phyloP scores from a whole-genome alignment of 169 alveolate genomes.

The Plasmodium vinckei region DNA sequence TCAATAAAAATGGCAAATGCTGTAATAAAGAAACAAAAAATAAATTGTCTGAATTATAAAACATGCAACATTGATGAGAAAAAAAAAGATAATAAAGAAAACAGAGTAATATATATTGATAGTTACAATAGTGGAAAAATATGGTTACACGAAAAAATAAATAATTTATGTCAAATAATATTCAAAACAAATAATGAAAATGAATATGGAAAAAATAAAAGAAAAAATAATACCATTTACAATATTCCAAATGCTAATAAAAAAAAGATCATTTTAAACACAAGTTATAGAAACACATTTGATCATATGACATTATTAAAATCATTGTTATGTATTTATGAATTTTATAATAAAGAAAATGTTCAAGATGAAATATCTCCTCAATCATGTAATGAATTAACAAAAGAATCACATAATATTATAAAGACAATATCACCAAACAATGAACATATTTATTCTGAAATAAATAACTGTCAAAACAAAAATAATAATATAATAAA shows the following conservation, averaged over 20 bases:
- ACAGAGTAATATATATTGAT: neutral
- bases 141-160: conserved; percentile 45
- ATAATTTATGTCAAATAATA: conserved; percentile 5
- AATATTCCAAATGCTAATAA: conserved; percentile 19
- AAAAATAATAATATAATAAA: neutral
- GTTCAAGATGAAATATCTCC: neutral
- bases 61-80: neutral
- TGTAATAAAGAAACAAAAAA: conserved; percentile 16
- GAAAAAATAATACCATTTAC: conserved; percentile 14
- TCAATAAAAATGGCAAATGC: neutral
- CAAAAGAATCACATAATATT: neutral
- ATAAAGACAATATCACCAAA: neutral
- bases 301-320: conserved; percentile 26
- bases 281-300: conserved; percentile 1
- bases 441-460: neutral
- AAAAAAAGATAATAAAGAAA: neutral
- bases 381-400: neutral
- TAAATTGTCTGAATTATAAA: conserved; percentile 3
- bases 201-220: conserved; percentile 1
- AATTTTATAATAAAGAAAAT: conserved; percentile 31
- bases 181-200: conserved; percentile 11
- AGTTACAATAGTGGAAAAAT: conserved; percentile 8
- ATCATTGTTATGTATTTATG: conserved; percentile 43
- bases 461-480: neutral
- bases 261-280: neutral